These are phyloP conservation scores for Globisporangium solare DNA, from an alignment of 352 stramenopile genomes.

Conservation along the genomic window DNA sequence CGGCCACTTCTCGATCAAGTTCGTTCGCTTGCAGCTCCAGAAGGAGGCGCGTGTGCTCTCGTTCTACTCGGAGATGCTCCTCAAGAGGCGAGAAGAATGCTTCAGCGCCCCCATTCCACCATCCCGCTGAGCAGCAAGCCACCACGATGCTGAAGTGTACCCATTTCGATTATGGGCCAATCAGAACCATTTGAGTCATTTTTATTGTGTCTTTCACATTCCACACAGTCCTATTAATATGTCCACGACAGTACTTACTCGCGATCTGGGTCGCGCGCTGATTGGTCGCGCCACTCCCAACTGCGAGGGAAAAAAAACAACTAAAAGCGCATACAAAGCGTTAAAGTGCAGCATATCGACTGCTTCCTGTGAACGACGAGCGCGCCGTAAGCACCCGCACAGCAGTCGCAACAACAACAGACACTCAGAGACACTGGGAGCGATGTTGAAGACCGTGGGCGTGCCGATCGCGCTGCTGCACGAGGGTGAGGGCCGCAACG, in stretches of 20 bases:
- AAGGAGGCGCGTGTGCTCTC: slow-evolving; percentile 29
- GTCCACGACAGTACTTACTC: too few relatives aligned
- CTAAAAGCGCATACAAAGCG: slow-evolving; percentile 2
- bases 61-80: slow-evolving; percentile 43
- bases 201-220: too few relatives aligned
- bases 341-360: not conserved
- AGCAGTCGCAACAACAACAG: too few relatives aligned
- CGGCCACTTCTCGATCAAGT: slow-evolving; percentile 33
- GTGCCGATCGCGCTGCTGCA: slow-evolving; percentile 85
- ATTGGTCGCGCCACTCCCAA: not conserved
- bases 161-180: too few relatives aligned
- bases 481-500: slow-evolving; percentile 78
- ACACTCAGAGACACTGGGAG: not conserved
- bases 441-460: slow-evolving; percentile 70
- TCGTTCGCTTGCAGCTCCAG: slow-evolving; percentile 28
- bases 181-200: too few relatives aligned
- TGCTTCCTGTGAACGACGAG: too few relatives aligned
- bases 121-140: too few relatives aligned
- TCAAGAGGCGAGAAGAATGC: slow-evolving; percentile 47
- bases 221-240: too few relatives aligned
- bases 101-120: slow-evolving; percentile 19
- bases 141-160: too few relatives aligned
- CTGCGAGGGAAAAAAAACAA: too few relatives aligned
- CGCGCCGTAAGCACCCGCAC: too few relatives aligned
- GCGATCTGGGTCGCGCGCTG: too few relatives aligned